phyloP scores from a whole-genome alignment of 2,329 filamentous ascomycete genomes.

The Lachnellula suecica region DNA sequence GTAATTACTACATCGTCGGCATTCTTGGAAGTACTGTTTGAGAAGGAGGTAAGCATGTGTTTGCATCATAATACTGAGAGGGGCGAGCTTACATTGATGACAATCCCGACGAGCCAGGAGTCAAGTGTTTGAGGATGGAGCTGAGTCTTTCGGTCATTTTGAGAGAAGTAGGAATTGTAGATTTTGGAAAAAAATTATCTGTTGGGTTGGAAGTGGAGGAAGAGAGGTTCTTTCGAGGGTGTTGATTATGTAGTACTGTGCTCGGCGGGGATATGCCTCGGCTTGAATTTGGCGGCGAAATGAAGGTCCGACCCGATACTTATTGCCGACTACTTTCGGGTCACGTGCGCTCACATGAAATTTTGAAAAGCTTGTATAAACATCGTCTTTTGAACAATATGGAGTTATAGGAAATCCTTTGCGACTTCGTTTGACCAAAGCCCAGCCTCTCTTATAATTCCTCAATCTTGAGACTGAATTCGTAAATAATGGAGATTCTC shows the following conservation, averaged over 20 bases:
- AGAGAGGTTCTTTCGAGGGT: background rate
- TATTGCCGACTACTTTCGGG: too few relatives aligned
- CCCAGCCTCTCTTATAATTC: too few relatives aligned
- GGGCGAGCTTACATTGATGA: constrained; percentile 67
- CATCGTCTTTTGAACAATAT: too few relatives aligned
- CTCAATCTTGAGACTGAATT: too few relatives aligned
- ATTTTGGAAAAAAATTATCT: background rate
- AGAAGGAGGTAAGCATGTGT: constrained; percentile 24
- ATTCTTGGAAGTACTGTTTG: constrained; percentile 80
- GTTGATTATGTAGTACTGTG: too few relatives aligned
- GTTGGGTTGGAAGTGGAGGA: background rate
- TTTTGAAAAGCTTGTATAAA: too few relatives aligned
- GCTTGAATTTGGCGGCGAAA: background rate
- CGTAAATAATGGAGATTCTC: too few relatives aligned
- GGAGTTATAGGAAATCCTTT: too few relatives aligned
- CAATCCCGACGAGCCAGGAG: constrained; percentile 69
- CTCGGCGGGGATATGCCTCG: background rate
- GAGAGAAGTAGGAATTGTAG: constrained; percentile 10
- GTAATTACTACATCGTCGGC: constrained; percentile 97
- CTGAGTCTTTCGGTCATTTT: constrained; percentile 84
- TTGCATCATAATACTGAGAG: constrained; percentile 2
- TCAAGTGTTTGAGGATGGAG: constrained; percentile 84
- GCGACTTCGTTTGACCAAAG: too few relatives aligned
- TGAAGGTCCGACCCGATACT: too few relatives aligned
- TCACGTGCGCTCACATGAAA: too few relatives aligned